Conservation (phyloP, 75 land plant genomes). For the Selaginella moellendorffii region DNA sequence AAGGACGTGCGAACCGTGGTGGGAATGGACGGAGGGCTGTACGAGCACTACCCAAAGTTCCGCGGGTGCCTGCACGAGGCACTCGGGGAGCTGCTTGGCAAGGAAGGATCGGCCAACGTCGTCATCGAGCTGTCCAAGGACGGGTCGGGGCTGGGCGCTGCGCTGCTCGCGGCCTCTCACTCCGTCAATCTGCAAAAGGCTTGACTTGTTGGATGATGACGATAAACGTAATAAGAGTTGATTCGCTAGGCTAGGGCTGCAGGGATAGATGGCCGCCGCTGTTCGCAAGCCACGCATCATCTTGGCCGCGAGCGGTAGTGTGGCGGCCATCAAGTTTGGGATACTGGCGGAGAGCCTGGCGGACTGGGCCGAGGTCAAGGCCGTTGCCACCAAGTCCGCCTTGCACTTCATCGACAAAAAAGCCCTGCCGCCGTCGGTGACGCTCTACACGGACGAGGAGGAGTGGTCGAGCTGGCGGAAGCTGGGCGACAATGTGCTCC, state of each 20-base stretch:
- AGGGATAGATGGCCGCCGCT: background rate
- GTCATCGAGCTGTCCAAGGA: constrained; percentile 39
- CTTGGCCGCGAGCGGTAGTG: constrained; percentile 90
- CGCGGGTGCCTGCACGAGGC: constrained; percentile 35
- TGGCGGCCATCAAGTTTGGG: constrained; percentile 84
- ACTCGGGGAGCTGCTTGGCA: constrained; percentile 46
- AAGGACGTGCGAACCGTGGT: constrained; percentile 29
- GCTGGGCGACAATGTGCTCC: constrained; percentile 78
- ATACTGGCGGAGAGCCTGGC: constrained; percentile 53
- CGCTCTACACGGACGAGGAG: constrained; percentile 78
- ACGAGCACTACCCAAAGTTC: constrained; percentile 48
- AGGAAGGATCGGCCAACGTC: constrained; percentile 32
- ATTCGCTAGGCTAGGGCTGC: no score
- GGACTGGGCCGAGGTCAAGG: constrained; percentile 91
- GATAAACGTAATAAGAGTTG: no score
- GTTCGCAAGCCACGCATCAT: constrained; percentile 47
- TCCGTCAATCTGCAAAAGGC: no score
- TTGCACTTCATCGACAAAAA: constrained; percentile 63
- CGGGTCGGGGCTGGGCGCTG: constrained; percentile 61
- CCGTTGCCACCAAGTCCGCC: constrained; percentile 66
- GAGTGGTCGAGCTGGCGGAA: constrained; percentile 88
- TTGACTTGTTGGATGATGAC: no score
- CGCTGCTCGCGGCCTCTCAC: constrained; percentile 61
- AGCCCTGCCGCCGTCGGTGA: constrained; percentile 46
- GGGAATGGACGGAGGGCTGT: constrained; percentile 56